Evolutionary conservation across 306 rosid genomes (phyloP).

Genomic region (Quillaja saponaria): DNA sequence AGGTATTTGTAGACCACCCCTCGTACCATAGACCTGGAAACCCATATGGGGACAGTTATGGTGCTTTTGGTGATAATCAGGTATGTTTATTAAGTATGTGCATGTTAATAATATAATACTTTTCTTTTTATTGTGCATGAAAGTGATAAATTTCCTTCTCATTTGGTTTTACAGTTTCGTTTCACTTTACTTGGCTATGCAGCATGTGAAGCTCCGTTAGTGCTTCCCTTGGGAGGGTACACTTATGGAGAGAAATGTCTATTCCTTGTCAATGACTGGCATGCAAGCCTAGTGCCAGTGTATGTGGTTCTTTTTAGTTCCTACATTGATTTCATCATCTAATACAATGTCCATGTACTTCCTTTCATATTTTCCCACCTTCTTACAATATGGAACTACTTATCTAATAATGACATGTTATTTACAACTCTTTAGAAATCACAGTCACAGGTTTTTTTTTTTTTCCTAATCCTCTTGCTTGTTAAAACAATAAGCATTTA

Average conservation of each 20-base stretch:
- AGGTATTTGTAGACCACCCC: conserved; percentile 89
- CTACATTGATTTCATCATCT: neutral
- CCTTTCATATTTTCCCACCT: neutral
- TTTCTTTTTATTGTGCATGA: conserved; percentile 9
- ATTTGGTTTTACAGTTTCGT: conserved; percentile 86
- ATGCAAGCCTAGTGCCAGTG: conserved; percentile 90
- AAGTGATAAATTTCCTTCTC: conserved; percentile 44
- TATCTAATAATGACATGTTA: neutral
- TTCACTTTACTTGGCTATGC: conserved; percentile 93
- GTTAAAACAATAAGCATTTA: conserved; percentile 1
- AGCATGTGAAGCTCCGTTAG: conserved; percentile 93
- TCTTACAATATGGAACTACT: neutral
- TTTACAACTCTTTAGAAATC: neutral
- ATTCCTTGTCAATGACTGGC: conserved; percentile 90
- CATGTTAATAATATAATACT: conserved; percentile 21
- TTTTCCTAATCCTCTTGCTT: neutral
- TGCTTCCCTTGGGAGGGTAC: conserved; percentile 84
- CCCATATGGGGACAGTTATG: conserved; percentile 73
- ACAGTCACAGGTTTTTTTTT: neutral
- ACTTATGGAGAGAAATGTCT: conserved; percentile 72
- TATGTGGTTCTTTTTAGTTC: conserved; percentile 37
- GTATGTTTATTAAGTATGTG: conserved; percentile 34
- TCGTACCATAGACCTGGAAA: conserved; percentile 81
- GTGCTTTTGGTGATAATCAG: conserved; percentile 87
- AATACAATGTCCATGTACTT: neutral